Conservation (phyloP, 805 yeast species). For the Yarrowia hollandica region DNA sequence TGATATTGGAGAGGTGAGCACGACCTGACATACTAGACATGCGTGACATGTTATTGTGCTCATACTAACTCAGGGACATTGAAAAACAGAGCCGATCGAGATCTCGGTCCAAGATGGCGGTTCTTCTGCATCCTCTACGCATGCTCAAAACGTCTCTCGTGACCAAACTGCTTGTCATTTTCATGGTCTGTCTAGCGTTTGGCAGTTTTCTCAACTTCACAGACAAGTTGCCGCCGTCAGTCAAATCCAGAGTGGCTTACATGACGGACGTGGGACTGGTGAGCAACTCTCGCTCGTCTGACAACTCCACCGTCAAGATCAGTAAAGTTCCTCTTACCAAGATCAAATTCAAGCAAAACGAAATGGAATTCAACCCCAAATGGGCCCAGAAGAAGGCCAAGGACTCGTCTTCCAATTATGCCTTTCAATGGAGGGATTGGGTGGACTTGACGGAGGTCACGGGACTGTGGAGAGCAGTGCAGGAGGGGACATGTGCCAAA, state of each 20-base stretch:
- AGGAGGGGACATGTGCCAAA: neutral
- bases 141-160: neutral
- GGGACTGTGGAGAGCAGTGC: neutral
- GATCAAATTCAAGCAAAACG: neutral
- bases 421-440: conserved; percentile 25
- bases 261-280: conserved; percentile 1
- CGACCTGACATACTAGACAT: no score
- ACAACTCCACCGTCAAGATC: neutral
- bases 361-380: conserved; percentile 5
- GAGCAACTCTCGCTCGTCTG: neutral
- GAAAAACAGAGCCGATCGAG: conserved; percentile 6
- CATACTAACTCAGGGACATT: conserved; percentile 1
- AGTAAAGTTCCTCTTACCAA: neutral
- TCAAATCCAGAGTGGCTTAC: neutral
- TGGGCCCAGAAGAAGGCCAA: neutral
- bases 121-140: neutral
- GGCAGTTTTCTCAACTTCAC: conserved; percentile 9
- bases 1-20: no score
- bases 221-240: neutral
- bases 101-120: no score
- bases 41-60: no score
- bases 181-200: conserved; percentile 1
- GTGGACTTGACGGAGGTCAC: conserved; percentile 21
- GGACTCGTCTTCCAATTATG: conserved; percentile 2
- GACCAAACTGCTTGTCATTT: neutral